These are phyloP conservation scores for Melanopsichium pennsylvanicum DNA, from an alignment of 1,284 basidiomycete genomes.

Conservation along the genomic window DNA sequence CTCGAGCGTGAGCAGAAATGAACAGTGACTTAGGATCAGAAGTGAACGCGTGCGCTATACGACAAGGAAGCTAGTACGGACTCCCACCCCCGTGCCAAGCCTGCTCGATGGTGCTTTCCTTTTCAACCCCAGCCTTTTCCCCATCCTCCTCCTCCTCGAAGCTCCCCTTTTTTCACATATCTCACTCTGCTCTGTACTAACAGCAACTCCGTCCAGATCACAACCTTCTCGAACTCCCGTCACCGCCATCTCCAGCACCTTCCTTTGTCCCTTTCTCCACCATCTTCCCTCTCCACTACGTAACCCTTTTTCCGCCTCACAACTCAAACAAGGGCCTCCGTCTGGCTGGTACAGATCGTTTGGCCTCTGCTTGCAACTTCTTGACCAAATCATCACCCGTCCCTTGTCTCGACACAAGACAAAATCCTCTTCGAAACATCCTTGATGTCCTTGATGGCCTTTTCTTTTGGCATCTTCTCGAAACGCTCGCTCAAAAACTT, in stretches of 20 bases:
- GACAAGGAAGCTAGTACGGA: constrained; percentile 1
- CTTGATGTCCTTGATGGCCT: constrained; percentile 26
- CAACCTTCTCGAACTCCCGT: too few relatives aligned
- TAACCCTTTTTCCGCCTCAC: too few relatives aligned
- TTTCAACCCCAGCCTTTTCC: constrained; percentile 12
- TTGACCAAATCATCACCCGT: too few relatives aligned
- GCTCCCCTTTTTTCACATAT: too few relatives aligned
- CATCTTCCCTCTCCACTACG: constrained; percentile 4
- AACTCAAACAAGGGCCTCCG: constrained; percentile 28
- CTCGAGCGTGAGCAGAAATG: too few relatives aligned
- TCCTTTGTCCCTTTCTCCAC: constrained; percentile 2
- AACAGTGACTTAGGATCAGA: background rate
- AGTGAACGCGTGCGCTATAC: constrained; percentile 5
- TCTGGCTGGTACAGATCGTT: constrained; percentile 31
- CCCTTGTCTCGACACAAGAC: too few relatives aligned
- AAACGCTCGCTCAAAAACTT: constrained; percentile 2
- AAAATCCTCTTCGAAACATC: too few relatives aligned
- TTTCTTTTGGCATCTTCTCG: constrained; percentile 10
- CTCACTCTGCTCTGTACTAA: background rate
- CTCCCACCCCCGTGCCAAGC: constrained; percentile 15
- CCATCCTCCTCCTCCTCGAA: background rate
- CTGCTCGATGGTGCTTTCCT: background rate
- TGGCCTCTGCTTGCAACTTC: constrained; percentile 30
- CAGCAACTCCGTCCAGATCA: too few relatives aligned
- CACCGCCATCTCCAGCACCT: constrained; percentile 1